phyloP scores from a whole-genome alignment of 208 protist genomes.

The Trypanosoma mega region DNA sequence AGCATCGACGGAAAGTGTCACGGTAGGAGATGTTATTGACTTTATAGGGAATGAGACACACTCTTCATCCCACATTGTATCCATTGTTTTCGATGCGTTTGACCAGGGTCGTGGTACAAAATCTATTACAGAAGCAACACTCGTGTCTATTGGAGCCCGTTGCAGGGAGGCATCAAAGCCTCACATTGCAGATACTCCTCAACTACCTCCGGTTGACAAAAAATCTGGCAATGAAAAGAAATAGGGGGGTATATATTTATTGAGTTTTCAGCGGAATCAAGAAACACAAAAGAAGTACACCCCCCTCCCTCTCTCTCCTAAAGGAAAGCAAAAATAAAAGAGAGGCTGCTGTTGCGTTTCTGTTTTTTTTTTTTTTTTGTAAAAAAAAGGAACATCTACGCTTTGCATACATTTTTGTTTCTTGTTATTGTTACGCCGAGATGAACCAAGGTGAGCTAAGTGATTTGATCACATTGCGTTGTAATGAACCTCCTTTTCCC shows the following conservation, averaged over 20 bases:
- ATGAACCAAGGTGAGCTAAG: too few relatives aligned
- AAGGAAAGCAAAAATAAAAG: too few relatives aligned
- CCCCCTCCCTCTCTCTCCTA: too few relatives aligned
- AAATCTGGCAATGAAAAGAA: not conserved
- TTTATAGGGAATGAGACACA: conserved; percentile 80
- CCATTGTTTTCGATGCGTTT: conserved; percentile 87
- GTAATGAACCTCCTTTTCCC: too few relatives aligned
- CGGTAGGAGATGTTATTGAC: conserved; percentile 84
- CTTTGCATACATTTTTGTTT: too few relatives aligned
- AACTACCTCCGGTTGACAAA: conserved; percentile 11
- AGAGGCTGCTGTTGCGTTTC: too few relatives aligned
- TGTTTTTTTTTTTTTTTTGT: conserved; percentile 14
- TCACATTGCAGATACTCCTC: conserved; percentile 11
- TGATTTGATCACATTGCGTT: too few relatives aligned
- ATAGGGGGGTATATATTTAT: not conserved
- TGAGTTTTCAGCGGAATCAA: too few relatives aligned
- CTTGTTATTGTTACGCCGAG: too few relatives aligned
- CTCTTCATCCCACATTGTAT: conserved; percentile 87
- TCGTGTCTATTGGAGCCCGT: conserved; percentile 81
- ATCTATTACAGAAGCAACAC: conserved; percentile 71
- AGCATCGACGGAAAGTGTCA: conserved; percentile 68
- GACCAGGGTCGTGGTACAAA: conserved; percentile 83
- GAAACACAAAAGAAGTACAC: too few relatives aligned
- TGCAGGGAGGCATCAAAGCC: conserved; percentile 56
- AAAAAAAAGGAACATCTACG: too few relatives aligned